These are phyloP conservation scores for Tuber borchii DNA, from an alignment of 495 filamentous ascomycete species.

Conservation along the genomic window DNA sequence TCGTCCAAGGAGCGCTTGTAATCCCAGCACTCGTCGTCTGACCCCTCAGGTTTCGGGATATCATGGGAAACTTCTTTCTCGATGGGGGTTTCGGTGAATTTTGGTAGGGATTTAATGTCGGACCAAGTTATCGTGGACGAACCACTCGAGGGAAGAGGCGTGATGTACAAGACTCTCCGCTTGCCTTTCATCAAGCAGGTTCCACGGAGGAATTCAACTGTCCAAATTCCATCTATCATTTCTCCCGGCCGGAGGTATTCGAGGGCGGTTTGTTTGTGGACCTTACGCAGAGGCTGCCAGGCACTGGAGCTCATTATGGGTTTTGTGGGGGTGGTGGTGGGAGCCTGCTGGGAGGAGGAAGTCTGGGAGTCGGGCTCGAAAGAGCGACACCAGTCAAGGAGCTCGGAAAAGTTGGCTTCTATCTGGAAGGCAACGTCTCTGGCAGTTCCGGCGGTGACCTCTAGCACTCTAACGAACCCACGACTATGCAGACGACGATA, in stretches of 20 bases:
- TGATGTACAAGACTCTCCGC: slow-evolving; percentile 30
- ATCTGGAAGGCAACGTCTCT: slow-evolving; percentile 57
- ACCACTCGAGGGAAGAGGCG: slow-evolving; percentile 7
- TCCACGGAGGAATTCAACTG: slow-evolving; percentile 54
- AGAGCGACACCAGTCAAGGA: slow-evolving; percentile 45
- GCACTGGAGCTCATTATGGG: slow-evolving; percentile 4
- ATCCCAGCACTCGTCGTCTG: neutral
- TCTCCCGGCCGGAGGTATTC: slow-evolving; percentile 60
- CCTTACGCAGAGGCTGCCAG: slow-evolving; percentile 64
- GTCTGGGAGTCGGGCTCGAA: slow-evolving; percentile 8
- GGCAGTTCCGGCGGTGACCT: slow-evolving; percentile 54
- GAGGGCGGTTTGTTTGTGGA: slow-evolving; percentile 60
- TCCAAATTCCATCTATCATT: slow-evolving; percentile 61
- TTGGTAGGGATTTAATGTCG: slow-evolving; percentile 20
- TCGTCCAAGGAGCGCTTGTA: neutral
- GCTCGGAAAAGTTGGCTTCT: slow-evolving; percentile 51
- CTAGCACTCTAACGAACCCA: slow-evolving; percentile 57
- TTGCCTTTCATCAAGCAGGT: slow-evolving; percentile 31
- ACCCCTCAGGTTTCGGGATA: neutral
- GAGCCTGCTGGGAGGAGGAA: neutral
- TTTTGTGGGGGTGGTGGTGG: slow-evolving; percentile 3
- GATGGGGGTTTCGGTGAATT: neutral
- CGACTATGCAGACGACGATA: slow-evolving; percentile 58
- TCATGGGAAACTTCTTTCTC: neutral
- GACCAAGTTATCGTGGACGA: slow-evolving; percentile 18